Evolutionary conservation across 129 eudicot species (phyloP), one percentile per base, ranked within the genome.

Genomic region (Ambrosia trifida): DNA sequence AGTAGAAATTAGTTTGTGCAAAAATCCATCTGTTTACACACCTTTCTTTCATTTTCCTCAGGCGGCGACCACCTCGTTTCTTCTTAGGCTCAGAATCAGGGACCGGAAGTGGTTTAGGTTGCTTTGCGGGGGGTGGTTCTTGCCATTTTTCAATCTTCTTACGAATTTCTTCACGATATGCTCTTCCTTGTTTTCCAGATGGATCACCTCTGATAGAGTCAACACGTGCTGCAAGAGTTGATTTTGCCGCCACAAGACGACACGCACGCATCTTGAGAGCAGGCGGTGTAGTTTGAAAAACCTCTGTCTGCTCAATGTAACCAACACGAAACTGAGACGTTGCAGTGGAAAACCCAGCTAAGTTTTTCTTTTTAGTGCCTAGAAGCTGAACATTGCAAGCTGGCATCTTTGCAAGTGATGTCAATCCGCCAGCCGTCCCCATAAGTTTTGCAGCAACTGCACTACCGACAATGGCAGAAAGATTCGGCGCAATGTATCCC

Each of bases 81-180:
- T 95, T 95, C 67, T 90, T 95, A 3, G 99, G 97, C 75, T 90
- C 97, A 19, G 97, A 90, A 83, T 95, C 99, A 56, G 99, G 99
- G 67, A 95, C 99, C 2, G 99, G 99, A 19, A 95, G 97, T 35
- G 99, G 99, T 76, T 90, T 95, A 5, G 97, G 97, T 76, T 84
- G 93, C 89, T 95, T 95, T 43, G 97, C 97, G 43, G 99, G 97
- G 52, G 99, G 97, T 7, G 96, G 99, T 70, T 95, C 99, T 81
- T 95, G 99, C 99, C 96, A 95, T 64, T 95, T 95, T 70, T 95
- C 99, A 54, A 95, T 95, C 88, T 90, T 95, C 81, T 90, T 95
- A 44, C 82, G 86, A 36, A 95, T 84, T 69, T 88, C 97, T 30
- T 86, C 97, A 10, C 94, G 86, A 28, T 87, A 78, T 2, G 80